phyloP scores from a whole-genome alignment of 2,329 filamentous ascomycete genomes.

The Colletotrichum orchidophilum region DNA sequence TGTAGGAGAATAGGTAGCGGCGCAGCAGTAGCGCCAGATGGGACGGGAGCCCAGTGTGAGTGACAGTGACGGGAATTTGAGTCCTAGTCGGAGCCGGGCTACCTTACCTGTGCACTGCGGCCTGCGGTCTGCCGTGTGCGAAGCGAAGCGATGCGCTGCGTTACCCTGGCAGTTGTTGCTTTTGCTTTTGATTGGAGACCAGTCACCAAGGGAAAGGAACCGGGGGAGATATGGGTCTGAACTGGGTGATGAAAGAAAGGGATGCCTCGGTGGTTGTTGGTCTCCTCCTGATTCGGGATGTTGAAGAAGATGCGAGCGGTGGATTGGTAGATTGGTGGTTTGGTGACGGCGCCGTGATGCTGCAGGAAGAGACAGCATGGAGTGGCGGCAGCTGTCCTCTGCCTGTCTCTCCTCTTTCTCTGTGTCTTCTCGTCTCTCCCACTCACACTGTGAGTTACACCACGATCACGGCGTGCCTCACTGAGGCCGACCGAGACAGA shows the following conservation, averaged over 20 bases:
- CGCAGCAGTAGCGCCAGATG: conserved; percentile 15
- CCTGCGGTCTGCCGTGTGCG: not conserved
- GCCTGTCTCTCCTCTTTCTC: not conserved
- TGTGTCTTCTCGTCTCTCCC: not conserved
- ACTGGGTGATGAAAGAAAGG: not conserved
- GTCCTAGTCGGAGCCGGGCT: not conserved
- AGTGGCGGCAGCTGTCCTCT: not conserved
- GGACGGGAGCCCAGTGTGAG: not conserved
- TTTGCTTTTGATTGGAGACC: not conserved
- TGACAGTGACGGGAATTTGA: not conserved
- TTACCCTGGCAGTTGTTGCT: not conserved
- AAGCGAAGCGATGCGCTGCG: not conserved
- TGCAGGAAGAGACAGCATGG: not conserved
- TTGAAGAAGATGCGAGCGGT: not conserved
- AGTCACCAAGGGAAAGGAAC: not conserved
- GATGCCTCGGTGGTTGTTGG: not conserved
- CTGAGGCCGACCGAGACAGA: not conserved
- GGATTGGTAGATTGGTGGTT: not conserved
- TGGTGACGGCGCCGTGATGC: not conserved
- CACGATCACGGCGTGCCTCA: not conserved
- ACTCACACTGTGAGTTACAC: not conserved
- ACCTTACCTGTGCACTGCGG: no score
- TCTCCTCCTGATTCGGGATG: conserved; percentile 1
- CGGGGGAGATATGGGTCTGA: not conserved
- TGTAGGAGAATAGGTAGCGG: not conserved